These are phyloP conservation scores for Yamadazyma mexicana DNA, from an alignment of 1,139 yeast genomes.

Conservation along the genomic window DNA sequence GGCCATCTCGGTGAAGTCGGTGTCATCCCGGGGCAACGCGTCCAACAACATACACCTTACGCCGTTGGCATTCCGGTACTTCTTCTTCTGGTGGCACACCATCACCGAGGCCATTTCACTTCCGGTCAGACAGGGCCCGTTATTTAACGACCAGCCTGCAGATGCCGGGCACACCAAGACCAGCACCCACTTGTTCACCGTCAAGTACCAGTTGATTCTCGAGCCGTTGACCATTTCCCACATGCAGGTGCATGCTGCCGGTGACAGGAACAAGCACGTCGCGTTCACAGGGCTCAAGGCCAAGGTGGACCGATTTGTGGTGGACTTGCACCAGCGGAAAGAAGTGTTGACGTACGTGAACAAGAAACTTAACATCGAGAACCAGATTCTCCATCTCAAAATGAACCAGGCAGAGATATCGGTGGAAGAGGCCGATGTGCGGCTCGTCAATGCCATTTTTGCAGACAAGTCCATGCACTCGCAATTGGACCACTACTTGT, in stretches of 20 bases:
- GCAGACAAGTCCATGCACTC: conserved; percentile 50
- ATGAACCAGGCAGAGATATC: conserved; percentile 79
- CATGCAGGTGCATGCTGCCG: conserved; percentile 58
- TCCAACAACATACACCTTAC: conserved; percentile 76
- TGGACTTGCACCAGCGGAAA: conserved; percentile 84
- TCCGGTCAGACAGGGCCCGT: conserved; percentile 71
- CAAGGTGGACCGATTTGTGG: conserved; percentile 58
- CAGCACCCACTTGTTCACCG: conserved; percentile 75
- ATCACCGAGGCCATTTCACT: conserved; percentile 70
- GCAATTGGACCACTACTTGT: conserved; percentile 45
- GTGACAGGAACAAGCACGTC: conserved; percentile 46
- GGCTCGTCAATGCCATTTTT: conserved; percentile 69
- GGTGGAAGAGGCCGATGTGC: conserved; percentile 66
- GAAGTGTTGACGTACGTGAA: conserved; percentile 63
- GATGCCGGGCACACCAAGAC: conserved; percentile 53
- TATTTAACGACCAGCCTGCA: conserved; percentile 46
- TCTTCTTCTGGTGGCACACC: conserved; percentile 81
- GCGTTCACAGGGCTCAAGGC: conserved; percentile 82
- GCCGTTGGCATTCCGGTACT: conserved; percentile 66
- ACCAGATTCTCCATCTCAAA: conserved; percentile 57
- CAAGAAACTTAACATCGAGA: conserved; percentile 55
- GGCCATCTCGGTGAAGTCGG: conserved; percentile 55
- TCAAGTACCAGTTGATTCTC: conserved; percentile 74
- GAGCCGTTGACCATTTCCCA: conserved; percentile 77
- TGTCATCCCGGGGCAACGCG: conserved; percentile 34